Evolutionary conservation across 2,329 filamentous ascomycete species (phyloP).

Genomic region (Bisporella sp.): DNA sequence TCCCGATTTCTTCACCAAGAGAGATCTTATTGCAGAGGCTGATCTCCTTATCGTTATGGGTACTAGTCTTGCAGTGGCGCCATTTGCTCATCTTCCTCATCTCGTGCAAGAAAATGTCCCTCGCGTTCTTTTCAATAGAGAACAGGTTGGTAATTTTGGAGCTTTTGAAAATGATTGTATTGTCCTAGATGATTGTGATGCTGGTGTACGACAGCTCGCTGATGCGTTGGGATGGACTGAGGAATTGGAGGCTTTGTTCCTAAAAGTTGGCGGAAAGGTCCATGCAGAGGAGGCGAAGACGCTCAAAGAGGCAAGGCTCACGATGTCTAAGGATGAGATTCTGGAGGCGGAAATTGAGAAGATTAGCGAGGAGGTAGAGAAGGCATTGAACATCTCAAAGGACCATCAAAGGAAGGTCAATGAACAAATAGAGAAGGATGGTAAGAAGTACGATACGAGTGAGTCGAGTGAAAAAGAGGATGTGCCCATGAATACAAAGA

Average conservation of each 20-base stretch:
- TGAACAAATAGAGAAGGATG: slow-evolving; percentile 12
- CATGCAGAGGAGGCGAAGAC: slow-evolving; percentile 34
- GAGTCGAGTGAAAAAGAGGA: too few relatives aligned
- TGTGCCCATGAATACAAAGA: too few relatives aligned
- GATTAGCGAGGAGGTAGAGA: slow-evolving; percentile 30
- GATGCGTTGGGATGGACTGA: slow-evolving; percentile 76
- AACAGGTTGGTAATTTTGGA: slow-evolving; percentile 74
- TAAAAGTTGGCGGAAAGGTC: slow-evolving; percentile 52
- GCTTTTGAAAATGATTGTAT: slow-evolving; percentile 77
- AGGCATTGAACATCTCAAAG: slow-evolving; percentile 23
- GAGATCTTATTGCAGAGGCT: slow-evolving; percentile 48
- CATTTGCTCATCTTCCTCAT: slow-evolving; percentile 75
- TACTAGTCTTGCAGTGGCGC: slow-evolving; percentile 80
- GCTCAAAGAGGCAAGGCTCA: slow-evolving; percentile 7
- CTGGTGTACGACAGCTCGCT: slow-evolving; percentile 71
- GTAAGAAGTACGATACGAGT: not conserved
- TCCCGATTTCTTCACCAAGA: slow-evolving; percentile 53
- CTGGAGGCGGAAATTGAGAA: slow-evolving; percentile 30
- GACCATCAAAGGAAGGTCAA: slow-evolving; percentile 24
- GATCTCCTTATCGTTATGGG: slow-evolving; percentile 83
- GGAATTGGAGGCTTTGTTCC: slow-evolving; percentile 75
- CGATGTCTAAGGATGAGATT: slow-evolving; percentile 40
- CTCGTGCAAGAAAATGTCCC: slow-evolving; percentile 57
- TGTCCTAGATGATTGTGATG: slow-evolving; percentile 75
- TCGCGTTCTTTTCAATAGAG: slow-evolving; percentile 80